Conservation (phyloP, 257 asterid species). For the Fraxinus quadrangulata region DNA sequence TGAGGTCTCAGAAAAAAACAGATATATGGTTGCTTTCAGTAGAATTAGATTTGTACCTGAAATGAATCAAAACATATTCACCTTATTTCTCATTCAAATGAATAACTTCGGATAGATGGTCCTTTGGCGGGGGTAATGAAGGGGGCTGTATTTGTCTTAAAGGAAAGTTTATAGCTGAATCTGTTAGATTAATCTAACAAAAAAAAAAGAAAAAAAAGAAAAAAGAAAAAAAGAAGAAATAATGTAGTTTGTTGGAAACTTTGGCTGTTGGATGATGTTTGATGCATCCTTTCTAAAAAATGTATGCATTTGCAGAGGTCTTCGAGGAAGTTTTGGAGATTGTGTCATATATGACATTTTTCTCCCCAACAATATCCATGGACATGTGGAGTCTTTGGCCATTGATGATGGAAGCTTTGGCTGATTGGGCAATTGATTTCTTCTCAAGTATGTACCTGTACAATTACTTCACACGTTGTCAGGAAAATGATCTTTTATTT, state of each 20-base stretch:
- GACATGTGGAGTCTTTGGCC: slow-evolving; percentile 99
- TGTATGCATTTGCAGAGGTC: slow-evolving; percentile 71
- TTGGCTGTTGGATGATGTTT: neutral
- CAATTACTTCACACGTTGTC: slow-evolving; percentile 5
- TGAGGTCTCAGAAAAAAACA: neutral
- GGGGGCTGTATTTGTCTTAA: neutral
- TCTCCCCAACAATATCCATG: slow-evolving; percentile 85
- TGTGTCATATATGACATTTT: slow-evolving; percentile 95
- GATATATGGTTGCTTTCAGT: neutral
- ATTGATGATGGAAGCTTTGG: slow-evolving; percentile 86
- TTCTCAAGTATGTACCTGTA: slow-evolving; percentile 70
- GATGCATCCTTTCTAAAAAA: slow-evolving; percentile 7
- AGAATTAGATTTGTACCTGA: neutral
- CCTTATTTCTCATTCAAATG: neutral
- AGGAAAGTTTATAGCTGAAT: slow-evolving; percentile 8
- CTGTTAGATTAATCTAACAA: neutral
- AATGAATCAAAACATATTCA: neutral
- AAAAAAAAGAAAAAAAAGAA: neutral
- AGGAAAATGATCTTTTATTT: neutral
- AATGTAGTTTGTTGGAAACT: neutral
- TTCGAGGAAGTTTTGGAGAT: slow-evolving; percentile 98
- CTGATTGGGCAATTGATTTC: slow-evolving; percentile 99
- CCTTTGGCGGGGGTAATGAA: slow-evolving; percentile 6
- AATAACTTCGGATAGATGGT: neutral
- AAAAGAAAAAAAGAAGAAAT: neutral